Evolutionary conservation across 1,139 yeast genomes (phyloP), one percentile per base, ranked within the genome.

Genomic region (Candida anutae): DNA sequence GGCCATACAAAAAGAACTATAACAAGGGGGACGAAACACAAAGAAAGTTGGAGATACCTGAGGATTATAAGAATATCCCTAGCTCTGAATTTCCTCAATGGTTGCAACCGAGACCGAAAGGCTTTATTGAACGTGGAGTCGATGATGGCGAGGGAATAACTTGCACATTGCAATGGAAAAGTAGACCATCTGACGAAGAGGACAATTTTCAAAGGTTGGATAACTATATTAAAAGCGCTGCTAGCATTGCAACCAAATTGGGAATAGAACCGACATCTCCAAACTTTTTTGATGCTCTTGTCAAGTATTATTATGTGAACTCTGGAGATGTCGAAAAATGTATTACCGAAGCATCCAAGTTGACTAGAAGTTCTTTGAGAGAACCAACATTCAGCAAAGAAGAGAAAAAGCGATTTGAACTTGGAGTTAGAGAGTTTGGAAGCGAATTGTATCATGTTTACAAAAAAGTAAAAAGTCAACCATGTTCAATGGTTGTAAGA

Each of bases 111-210:
- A 58, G 79, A 36, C 95, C 95, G 0, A 62, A 65, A 31, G 94
- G 95, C 0, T 84, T 81, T 45, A 57, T 80, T n/a, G 94, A 85
- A 41, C 66, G 98, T 43, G 98, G 97, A 1, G 75, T 70, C 1
- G 87, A 78, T 42, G 75, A 68, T 16, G 70, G 70, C 1, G 55
- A 48, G 13, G 69, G 65, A 0, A 39, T 42, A 10, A 83, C 95
- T 0, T 67, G 75, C 13, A 68, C 77, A 0, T 52, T 83, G 13
- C 54, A 80, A 43, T 90, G 96, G 95, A 69, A 66, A 39, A 57
- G 65, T 22, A 62, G 63, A 4, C 62, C 56, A 12, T 33, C 39
- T 1, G 67, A 58, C 23, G 28, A 46, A 1, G 47, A 41, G 2
- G 53, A 64, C 9, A 46, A 52, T 15, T 62, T 62, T 28, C 34